phyloP scores from a whole-genome alignment of 2,329 filamentous ascomycete genomes.

The Diaporthe aspalathi region DNA sequence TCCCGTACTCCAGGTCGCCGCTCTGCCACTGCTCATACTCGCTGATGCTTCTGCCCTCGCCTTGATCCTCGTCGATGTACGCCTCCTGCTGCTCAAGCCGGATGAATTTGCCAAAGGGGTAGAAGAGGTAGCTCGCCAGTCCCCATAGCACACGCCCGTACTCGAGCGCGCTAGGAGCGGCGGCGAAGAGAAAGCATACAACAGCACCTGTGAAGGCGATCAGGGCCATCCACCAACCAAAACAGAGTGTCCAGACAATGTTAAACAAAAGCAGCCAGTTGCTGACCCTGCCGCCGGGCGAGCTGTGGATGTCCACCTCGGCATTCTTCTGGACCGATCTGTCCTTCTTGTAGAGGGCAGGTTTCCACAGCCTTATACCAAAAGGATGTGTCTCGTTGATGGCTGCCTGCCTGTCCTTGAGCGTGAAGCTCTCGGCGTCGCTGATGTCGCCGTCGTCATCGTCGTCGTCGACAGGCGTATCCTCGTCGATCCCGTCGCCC shows the following conservation, averaged over 20 bases:
- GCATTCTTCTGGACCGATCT: slow-evolving; percentile 96
- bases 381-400: slow-evolving; percentile 99
- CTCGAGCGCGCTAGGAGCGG: slow-evolving; percentile 81
- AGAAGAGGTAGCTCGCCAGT: slow-evolving; percentile 87
- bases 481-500: slow-evolving; percentile 52
- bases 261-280: slow-evolving; percentile 90
- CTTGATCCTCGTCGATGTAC: slow-evolving; percentile 93
- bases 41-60: slow-evolving; percentile 95
- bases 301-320: slow-evolving; percentile 96
- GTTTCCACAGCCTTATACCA: slow-evolving; percentile 98
- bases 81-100: slow-evolving; percentile 93
- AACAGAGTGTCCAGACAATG: slow-evolving; percentile 86
- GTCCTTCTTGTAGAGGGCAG: slow-evolving; percentile 96
- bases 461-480: slow-evolving; percentile 57
- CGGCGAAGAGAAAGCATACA: slow-evolving; percentile 83
- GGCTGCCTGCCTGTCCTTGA: slow-evolving; percentile 95
- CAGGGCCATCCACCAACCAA: slow-evolving; percentile 95
- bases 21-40: slow-evolving; percentile 99
- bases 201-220: slow-evolving; percentile 80
- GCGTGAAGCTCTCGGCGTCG: slow-evolving; percentile 96
- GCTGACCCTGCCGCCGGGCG: slow-evolving; percentile 87
- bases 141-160: slow-evolving; percentile 90
- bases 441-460: slow-evolving; percentile 80
- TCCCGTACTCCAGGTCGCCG: slow-evolving; percentile 93
- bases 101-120: slow-evolving; percentile 97